phyloP scores from a whole-genome alignment of 768 basidiomycete genomes.

The Collybiopsis confluens region DNA sequence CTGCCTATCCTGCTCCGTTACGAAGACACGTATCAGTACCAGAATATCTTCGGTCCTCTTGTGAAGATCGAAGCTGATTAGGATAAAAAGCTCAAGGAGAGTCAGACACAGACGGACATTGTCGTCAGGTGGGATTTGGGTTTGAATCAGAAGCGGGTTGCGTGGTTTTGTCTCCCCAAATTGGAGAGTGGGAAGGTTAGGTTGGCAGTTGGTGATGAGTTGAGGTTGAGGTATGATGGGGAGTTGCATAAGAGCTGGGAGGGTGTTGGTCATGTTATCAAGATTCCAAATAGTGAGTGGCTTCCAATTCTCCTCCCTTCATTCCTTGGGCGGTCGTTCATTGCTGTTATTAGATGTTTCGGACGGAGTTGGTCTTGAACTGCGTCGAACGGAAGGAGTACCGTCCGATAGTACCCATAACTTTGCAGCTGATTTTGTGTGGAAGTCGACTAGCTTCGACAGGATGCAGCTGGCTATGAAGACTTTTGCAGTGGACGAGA shows the following conservation, averaged over 20 bases:
- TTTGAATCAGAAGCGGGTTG: constrained; percentile 97
- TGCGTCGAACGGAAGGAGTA: constrained; percentile 86
- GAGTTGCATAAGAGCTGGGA: constrained; percentile 94
- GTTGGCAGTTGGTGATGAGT: constrained; percentile 93
- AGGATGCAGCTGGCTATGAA: constrained; percentile 99
- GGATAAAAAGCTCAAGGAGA: constrained; percentile 95
- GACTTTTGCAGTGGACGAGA: constrained; percentile 98
- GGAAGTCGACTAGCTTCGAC: constrained; percentile 99
- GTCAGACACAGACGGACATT: constrained; percentile 97
- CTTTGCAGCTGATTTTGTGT: constrained; percentile 98
- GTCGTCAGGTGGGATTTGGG: constrained; percentile 96
- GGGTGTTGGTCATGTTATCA: constrained; percentile 89
- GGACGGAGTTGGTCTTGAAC: constrained; percentile 94
- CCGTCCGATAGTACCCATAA: constrained; percentile 92
- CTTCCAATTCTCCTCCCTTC: not conserved
- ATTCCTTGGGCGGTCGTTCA: not conserved
- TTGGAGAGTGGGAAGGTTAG: constrained; percentile 97
- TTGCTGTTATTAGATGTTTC: constrained; percentile 73
- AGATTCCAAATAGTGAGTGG: constrained; percentile 93
- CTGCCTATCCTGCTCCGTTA: constrained; percentile 87
- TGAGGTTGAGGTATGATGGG: constrained; percentile 84
- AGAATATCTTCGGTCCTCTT: constrained; percentile 98
- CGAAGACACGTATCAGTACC: constrained; percentile 99
- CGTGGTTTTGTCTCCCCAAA: constrained; percentile 96
- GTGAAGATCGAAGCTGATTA: constrained; percentile 99